Evolutionary conservation across 495 filamentous ascomycete genomes (phyloP), one percentile per base, ranked within the genome.

Genomic region (Bacidia gigantensis): DNA sequence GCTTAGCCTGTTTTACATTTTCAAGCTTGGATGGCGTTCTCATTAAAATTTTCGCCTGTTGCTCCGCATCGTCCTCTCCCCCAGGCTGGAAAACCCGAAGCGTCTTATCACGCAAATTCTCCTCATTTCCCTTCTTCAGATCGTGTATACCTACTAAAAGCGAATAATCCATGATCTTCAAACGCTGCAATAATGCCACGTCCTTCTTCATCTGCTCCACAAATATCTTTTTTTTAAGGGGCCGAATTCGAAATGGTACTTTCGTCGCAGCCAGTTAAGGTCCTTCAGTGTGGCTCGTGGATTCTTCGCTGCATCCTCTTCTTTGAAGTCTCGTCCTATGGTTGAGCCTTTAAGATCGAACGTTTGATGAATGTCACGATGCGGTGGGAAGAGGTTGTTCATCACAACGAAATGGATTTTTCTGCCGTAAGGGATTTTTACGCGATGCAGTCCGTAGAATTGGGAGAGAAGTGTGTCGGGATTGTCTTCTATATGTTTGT

Each of bases 361-460:
- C 2, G 89, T 97, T 58, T 87, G 79, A 69, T 99, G 92, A 51
- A 99, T 96, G 65, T 99, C 92, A 49, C 89, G 79, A 66, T 99
- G 92, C 3, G 92, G 92, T 17, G 92, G 92, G 60, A 99, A 97
- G 18, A 99, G 76, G 60, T 99, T 99, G 73, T 99, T 99, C 92
- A 99, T 99, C 59, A 99, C 88, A 29, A 99, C 93, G 58, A 99
- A 99, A 65, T 99, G 93, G 54, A 97, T 96, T 72, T 99, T 99
- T 55, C 87, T 82, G 29, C 93, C 92, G 62, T 94, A 99, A 0
- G 92, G 89, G 72, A 96, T 94, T 72, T 99, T 99, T 53, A 99
- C 93, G 42, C 92, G 81, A 67, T 99, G 92, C 17, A 99, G 73
- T 41, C 92, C 92, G 62, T 99, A 99, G 65, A 97, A 99, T 62